Evolutionary conservation across 2,329 filamentous ascomycete species (phyloP), one percentile per base, ranked within the genome.

Genomic region (Dactylonectria macrodidyma): DNA sequence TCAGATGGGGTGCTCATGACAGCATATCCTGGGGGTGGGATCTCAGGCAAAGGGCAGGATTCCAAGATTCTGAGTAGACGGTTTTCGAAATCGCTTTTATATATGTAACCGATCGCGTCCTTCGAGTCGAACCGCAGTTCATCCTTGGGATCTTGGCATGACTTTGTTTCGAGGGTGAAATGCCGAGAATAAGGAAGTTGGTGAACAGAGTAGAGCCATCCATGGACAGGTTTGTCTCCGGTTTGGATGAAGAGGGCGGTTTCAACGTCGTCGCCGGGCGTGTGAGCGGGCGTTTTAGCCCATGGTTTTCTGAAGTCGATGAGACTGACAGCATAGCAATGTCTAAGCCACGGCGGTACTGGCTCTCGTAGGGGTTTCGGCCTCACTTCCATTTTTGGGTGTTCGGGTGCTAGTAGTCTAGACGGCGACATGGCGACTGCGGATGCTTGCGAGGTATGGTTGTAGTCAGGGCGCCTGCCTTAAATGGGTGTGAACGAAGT

Each of bases 211-310:
- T 66, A 75, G 22, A 75, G 65, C 16, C 33, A 12, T 3, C 73
- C 73, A 5, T 50, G 16, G 52, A 70, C 46, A 8, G 38, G 54
- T 3, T 50, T 59, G 3, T 56, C n/a, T 9, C 59, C 46, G 0
- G n/a, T 63, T 22, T 62, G 70, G 9, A 75, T 33, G 33, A 75
- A 75, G 5, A 75, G 57, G 2, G 68, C 66, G 11, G 68, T 74
- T 47, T 74, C 66, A 12, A 64, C 48, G 5, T 55, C 19, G 47
- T 22, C 22, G 16, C 6, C 24, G 12, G 11, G 9, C 16, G 30
- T 8, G 4, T 10, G 12, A 10, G 14, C 19, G 48, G 16, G 26
- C 2, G 12, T n/a, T 1, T 9, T 5, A 14, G 47, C n/a, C 41
- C 34, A 9, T 4, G 10, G 16, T 7, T 50, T 47, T 48, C 11